These are phyloP conservation scores for Dryas octopetala DNA, from an alignment of 306 rosid species.

Conservation along the genomic window DNA sequence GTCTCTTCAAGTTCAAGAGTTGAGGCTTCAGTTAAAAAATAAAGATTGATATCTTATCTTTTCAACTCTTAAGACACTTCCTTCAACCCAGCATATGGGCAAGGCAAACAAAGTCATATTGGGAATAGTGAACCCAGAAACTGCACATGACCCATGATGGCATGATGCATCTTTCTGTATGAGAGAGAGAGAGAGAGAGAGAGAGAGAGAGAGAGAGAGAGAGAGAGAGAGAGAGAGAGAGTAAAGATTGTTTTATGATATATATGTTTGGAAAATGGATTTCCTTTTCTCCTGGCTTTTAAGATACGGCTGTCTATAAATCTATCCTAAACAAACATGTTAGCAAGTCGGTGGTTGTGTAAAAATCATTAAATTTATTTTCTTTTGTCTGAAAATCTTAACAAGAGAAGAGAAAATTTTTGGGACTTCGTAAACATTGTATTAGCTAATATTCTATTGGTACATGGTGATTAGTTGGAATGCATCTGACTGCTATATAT, in stretches of 20 bases:
- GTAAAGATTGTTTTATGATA: not conserved
- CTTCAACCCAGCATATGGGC: too few species aligned
- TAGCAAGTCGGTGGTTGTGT: conserved; percentile 20
- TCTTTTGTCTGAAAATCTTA: conserved; percentile 33
- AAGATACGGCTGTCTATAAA: conserved; percentile 18
- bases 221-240: too few species aligned
- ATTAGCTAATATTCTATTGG: conserved; percentile 16
- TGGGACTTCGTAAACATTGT: conserved; percentile 40
- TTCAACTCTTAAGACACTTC: too few species aligned
- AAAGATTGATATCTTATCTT: too few species aligned
- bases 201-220: too few species aligned
- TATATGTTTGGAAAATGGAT: not conserved
- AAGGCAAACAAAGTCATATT: not conserved
- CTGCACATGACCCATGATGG: conserved; percentile 3
- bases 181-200: too few species aligned
- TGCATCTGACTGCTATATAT: conserved; percentile 15
- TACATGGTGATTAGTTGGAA: conserved; percentile 23
- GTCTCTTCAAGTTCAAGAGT: too few species aligned
- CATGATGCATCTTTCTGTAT: not conserved
- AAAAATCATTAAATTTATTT: conserved; percentile 3
- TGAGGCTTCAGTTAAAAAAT: too few species aligned
- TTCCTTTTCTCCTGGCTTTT: conserved; percentile 3
- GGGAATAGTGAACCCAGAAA: conserved; percentile 4
- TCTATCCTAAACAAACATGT: conserved; percentile 22
- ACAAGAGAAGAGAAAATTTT: conserved; percentile 38